These are phyloP conservation scores for Globisporangium nunn DNA, from an alignment of 352 stramenopile species.

Conservation along the genomic window DNA sequence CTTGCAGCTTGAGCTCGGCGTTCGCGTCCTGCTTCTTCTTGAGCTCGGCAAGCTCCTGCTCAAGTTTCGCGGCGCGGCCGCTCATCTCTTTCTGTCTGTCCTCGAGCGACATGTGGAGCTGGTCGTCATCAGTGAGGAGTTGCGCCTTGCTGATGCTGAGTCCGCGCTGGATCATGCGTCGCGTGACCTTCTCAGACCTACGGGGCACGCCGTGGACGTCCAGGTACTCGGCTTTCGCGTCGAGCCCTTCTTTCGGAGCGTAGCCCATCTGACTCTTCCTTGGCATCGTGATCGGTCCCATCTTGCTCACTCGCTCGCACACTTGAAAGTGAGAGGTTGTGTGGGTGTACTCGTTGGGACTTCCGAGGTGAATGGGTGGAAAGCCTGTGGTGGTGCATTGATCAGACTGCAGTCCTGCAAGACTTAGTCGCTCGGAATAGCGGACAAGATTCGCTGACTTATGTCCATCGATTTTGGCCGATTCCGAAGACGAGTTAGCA, in stretches of 20 bases:
- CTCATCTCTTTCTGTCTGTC: constrained; percentile 8
- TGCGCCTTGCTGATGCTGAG: constrained; percentile 27
- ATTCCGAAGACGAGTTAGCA: neutral
- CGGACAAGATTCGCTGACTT: neutral
- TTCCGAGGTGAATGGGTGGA: no score
- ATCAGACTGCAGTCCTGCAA: neutral
- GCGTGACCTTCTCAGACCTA: constrained; percentile 22
- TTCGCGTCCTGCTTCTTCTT: constrained; percentile 16
- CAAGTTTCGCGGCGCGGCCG: neutral
- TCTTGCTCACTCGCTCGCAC: neutral
- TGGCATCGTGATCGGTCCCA: constrained; percentile 1
- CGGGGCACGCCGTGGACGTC: constrained; percentile 22
- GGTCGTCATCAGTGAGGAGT: constrained; percentile 16
- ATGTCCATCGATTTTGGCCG: neutral
- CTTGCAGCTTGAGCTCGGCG: constrained; percentile 25
- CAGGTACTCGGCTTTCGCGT: constrained; percentile 22
- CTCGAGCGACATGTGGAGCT: constrained; percentile 16
- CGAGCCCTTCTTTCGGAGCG: constrained; percentile 4
- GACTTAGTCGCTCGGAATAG: neutral
- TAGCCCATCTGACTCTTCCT: constrained; percentile 3
- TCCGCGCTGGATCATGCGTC: constrained; percentile 27
- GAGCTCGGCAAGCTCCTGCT: constrained; percentile 4
- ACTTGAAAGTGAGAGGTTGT: neutral
- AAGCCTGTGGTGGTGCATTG: neutral
- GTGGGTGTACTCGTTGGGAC: neutral